Evolutionary conservation across 2,329 filamentous ascomycete species (phyloP).

Genomic region (Metarhizium rileyi): DNA sequence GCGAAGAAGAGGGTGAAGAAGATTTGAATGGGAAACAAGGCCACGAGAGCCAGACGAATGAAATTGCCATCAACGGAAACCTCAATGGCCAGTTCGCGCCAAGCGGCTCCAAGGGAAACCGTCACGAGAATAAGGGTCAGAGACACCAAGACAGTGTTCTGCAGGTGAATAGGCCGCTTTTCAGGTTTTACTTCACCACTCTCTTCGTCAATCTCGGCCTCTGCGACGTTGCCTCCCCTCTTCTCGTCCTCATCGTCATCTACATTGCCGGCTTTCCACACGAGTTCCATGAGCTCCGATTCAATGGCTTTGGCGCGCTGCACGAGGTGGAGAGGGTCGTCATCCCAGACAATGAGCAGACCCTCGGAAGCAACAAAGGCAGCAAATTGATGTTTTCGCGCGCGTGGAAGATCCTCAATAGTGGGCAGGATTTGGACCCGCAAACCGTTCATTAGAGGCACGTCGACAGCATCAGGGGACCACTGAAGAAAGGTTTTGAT

Average conservation of each 20-base stretch:
- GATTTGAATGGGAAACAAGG: conserved; percentile 59
- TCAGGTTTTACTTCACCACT: conserved; percentile 57
- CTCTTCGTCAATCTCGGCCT: conserved; percentile 59
- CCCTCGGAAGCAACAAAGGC: conserved; percentile 66
- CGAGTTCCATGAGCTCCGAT: conserved; percentile 65
- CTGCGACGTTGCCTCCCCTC: conserved; percentile 32
- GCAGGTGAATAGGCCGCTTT: conserved; percentile 55
- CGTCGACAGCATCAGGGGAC: conserved; percentile 63
- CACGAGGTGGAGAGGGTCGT: conserved; percentile 63
- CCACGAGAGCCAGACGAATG: conserved; percentile 53
- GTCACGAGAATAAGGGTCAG: conserved; percentile 57
- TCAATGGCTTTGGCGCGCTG: conserved; percentile 63
- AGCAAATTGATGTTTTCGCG: conserved; percentile 70
- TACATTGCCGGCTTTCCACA: conserved; percentile 54
- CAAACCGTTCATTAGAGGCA: conserved; percentile 68
- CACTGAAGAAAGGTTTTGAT: conserved; percentile 70
- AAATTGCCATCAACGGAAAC: conserved; percentile 54
- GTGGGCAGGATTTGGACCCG: conserved; percentile 66
- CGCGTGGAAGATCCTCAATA: conserved; percentile 58
- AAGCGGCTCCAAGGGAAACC: conserved; percentile 58
- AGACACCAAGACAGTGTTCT: conserved; percentile 60
- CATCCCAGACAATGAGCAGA: conserved; percentile 72
- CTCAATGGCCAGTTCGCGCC: conserved; percentile 59
- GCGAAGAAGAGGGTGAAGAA: conserved; percentile 79
- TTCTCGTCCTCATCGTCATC: conserved; percentile 46